Percentiles rank a stretch among this genome's conserved stretches.
phyloP scores from a whole-genome alignment of 441 rosid genomes.

The Adansonia madagascariensis region DNA sequence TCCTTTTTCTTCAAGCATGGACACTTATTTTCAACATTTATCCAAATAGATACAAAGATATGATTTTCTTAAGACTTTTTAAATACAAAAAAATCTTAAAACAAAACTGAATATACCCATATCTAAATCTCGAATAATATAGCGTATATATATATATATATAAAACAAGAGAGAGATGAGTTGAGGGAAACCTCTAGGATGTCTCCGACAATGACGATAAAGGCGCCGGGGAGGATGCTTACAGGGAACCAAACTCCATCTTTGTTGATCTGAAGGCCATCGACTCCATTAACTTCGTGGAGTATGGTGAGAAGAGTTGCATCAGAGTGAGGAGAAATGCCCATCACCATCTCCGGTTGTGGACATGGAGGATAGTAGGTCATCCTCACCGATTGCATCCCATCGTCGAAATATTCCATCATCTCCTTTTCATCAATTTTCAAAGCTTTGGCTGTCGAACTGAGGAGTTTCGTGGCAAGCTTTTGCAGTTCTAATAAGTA shows the following conservation, averaged over 20 bases:
- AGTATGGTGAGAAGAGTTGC: slow-evolving; percentile 45
- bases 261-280: slow-evolving; percentile 45
- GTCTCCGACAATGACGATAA: slow-evolving; percentile 49
- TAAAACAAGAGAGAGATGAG: background rate
- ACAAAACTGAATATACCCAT: too few relatives aligned
- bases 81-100: too few relatives aligned
- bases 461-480: slow-evolving; percentile 34
- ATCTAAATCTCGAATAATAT: too few relatives aligned
- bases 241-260: slow-evolving; percentile 48
- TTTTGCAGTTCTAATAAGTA: slow-evolving; percentile 16
- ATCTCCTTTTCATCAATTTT: slow-evolving; percentile 27
- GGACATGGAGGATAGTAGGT: slow-evolving; percentile 58
- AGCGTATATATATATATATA: too few relatives aligned
- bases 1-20: too few relatives aligned
- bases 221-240: slow-evolving; percentile 41
- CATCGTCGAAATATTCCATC: slow-evolving; percentile 14
- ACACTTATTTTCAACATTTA: too few relatives aligned
- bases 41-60: too few relatives aligned
- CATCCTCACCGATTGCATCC: slow-evolving; percentile 43
- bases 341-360: slow-evolving; percentile 44
- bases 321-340: slow-evolving; percentile 50
- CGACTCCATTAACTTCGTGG: slow-evolving; percentile 45
- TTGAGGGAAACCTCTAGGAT: slow-evolving; percentile 33
- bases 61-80: too few relatives aligned
- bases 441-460: slow-evolving; percentile 25